Percentiles rank a stretch among this genome's conserved stretches.
Evolutionary conservation across 2,329 filamentous ascomycete species (phyloP).

Genomic region (Exophiala mesophila): DNA sequence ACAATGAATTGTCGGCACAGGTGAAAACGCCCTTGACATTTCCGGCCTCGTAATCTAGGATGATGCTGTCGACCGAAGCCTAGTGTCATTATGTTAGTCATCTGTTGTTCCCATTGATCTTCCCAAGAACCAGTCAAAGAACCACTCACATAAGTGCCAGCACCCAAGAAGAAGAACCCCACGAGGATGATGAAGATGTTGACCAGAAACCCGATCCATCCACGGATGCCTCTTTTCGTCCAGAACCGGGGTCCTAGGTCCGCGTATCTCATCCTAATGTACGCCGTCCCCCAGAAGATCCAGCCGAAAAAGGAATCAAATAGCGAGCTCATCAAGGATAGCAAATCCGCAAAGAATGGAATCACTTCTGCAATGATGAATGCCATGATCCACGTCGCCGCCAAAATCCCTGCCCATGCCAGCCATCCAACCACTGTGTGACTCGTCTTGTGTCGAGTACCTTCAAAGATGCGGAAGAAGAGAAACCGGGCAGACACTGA

Average conservation of each 20-base stretch:
- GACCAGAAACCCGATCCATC: conserved; percentile 45
- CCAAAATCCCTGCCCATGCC: conserved; percentile 69
- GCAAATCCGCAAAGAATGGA: conserved; percentile 77
- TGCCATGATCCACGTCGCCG: conserved; percentile 70
- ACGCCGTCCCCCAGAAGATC: conserved; percentile 67
- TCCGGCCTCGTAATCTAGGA: conserved; percentile 63
- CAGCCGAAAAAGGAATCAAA: conserved; percentile 81
- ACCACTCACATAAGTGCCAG: conserved; percentile 66
- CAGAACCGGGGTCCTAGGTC: conserved; percentile 40
- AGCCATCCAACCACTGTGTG: conserved; percentile 80
- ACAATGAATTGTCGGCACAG: conserved; percentile 50
- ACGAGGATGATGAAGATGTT: conserved; percentile 70
- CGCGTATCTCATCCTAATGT: conserved; percentile 40
- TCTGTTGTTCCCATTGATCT: neutral
- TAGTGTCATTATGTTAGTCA: conserved; percentile 20
- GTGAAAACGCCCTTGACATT: conserved; percentile 68
- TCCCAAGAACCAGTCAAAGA: no score
- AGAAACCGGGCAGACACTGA: conserved; percentile 85
- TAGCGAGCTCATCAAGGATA: conserved; percentile 59
- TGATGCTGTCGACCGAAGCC: conserved; percentile 43
- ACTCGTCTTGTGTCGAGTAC: conserved; percentile 70
- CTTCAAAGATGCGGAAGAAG: conserved; percentile 82
- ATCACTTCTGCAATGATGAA: conserved; percentile 92
- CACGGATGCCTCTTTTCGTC: conserved; percentile 37
- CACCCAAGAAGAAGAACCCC: conserved; percentile 75